Percentiles rank a stretch among this genome's conserved stretches.
These are phyloP conservation scores for Cadophora sp. DNA, from an alignment of 2,329 filamentous ascomycete species.

Conservation along the genomic window DNA sequence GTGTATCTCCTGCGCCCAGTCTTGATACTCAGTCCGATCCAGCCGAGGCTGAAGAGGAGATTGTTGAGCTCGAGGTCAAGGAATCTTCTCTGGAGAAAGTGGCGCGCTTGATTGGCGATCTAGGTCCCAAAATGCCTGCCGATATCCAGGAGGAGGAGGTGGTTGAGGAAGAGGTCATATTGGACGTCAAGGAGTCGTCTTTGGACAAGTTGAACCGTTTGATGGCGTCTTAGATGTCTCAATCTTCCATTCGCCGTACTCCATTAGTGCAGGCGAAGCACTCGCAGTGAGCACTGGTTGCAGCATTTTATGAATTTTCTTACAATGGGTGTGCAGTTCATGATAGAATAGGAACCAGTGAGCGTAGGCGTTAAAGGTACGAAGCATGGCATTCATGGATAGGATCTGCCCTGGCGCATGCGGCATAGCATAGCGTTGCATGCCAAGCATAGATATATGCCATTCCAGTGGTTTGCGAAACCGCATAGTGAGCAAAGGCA, in stretches of 20 bases:
- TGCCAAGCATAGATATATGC: background rate
- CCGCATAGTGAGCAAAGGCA: background rate
- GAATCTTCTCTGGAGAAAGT: slow-evolving; percentile 33
- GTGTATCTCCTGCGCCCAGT: background rate
- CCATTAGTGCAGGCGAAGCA: background rate
- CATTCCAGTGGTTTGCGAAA: background rate
- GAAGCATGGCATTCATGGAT: background rate
- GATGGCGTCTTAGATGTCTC: slow-evolving; percentile 1
- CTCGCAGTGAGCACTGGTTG: background rate
- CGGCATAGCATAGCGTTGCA: background rate
- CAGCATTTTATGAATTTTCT: background rate
- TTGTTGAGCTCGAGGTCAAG: slow-evolving; percentile 25
- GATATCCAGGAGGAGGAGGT: background rate
- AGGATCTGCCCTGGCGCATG: background rate
- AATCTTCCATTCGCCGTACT: no score
- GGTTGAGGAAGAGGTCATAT: slow-evolving; percentile 15
- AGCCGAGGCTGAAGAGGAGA: slow-evolving; percentile 22
- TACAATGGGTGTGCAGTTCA: background rate
- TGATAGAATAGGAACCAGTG: background rate
- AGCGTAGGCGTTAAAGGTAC: background rate
- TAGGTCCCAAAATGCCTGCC: background rate
- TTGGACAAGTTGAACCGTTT: slow-evolving; percentile 23
- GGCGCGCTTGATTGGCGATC: slow-evolving; percentile 19
- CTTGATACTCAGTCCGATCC: background rate
- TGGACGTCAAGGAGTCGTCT: slow-evolving; percentile 22